phyloP scores from a whole-genome alignment of 768 basidiomycete species.

The Gymnopilus junonius region DNA sequence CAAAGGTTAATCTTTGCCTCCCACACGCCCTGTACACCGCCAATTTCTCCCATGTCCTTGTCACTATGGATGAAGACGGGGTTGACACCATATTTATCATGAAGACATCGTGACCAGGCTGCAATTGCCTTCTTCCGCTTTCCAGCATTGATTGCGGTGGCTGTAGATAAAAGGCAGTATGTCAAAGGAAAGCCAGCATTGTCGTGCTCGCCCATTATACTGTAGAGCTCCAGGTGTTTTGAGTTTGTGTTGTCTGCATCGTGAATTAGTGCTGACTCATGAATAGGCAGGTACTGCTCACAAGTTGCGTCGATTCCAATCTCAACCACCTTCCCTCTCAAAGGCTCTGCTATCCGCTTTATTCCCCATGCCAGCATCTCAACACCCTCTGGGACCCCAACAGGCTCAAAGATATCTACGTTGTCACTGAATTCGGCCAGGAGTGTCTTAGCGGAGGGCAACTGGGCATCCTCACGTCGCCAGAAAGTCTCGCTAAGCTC shows the following conservation, averaged over 20 bases:
- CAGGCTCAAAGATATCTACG: conserved; percentile 24
- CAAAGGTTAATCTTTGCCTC: conserved; percentile 24
- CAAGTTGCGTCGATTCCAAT: background rate
- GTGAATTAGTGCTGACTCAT: background rate
- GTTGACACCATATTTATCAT: conserved; percentile 14
- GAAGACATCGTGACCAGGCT: conserved; percentile 16
- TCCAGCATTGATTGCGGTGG: conserved; percentile 19
- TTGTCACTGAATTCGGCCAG: conserved; percentile 24
- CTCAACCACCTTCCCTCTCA: background rate
- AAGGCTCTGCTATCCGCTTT: background rate
- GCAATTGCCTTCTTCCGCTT: conserved; percentile 23
- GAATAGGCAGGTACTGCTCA: background rate
- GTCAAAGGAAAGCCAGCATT: conserved; percentile 28
- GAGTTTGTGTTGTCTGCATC: conserved; percentile 21
- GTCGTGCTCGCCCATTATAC: conserved; percentile 21
- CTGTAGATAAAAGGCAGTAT: conserved; percentile 28
- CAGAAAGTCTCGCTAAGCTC: conserved; percentile 26
- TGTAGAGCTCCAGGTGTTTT: conserved; percentile 27
- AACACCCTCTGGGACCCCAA: conserved; percentile 22
- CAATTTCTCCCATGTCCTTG: conserved; percentile 25
- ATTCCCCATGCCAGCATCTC: conserved; percentile 27
- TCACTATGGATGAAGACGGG: conserved; percentile 18
- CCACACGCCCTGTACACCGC: conserved; percentile 15
- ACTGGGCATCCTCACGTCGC: conserved; percentile 24
- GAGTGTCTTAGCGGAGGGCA: conserved; percentile 27